Base-by-base conservation (phyloP, 768 basidiomycete genomes). In the Lactarius evosmus region DNA sequence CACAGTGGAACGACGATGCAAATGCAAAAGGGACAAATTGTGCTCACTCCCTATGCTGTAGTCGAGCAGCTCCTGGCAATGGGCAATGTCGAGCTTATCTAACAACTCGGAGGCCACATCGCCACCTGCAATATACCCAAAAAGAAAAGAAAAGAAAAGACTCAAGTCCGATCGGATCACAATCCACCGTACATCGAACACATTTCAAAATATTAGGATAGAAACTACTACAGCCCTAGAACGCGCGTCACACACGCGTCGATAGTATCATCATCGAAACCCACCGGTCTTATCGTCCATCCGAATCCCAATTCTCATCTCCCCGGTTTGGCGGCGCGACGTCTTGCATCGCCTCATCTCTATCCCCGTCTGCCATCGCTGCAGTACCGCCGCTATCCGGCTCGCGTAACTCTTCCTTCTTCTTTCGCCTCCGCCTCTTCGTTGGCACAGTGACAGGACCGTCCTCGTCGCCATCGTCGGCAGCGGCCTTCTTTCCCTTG, bases 11-110 rank as follows among this genome's bases (percentile, higher is more conserved):
- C 85, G 36, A 76, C 82, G 34, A 73, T 93, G 61, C 85, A 89
- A 40, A 85, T 96, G 80, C 79, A 83, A 57, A 89, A 88, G 69
- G 92, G 88, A 9, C 87, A 91, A 64, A 92, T 95, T 61, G 89
- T 91, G 46, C 71, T 96, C 19, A 81, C 89, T 19, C 88, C 87
- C 25, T 97, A 91, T 74, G 78, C 80, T 29, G 81, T 88, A 22
- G 85, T 94, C 6, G 88, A 94, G 69, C 82, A 89, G 38, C 81
- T 93, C 14, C 78, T 94, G 49, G 76, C 79, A 40, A 77, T 86
- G 71, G 91, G 87, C 58, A 85, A 88, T 71, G 87, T 87, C 6
- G 89, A 92, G 72, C 79, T 94, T 36, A 86, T 93, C 50, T 94
- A 77, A 77, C 32, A 25, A 25, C 36, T 41, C 25, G 19, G 14